phyloP scores from a whole-genome alignment of 257 asterid genomes.

The Penstemon barbatus region DNA sequence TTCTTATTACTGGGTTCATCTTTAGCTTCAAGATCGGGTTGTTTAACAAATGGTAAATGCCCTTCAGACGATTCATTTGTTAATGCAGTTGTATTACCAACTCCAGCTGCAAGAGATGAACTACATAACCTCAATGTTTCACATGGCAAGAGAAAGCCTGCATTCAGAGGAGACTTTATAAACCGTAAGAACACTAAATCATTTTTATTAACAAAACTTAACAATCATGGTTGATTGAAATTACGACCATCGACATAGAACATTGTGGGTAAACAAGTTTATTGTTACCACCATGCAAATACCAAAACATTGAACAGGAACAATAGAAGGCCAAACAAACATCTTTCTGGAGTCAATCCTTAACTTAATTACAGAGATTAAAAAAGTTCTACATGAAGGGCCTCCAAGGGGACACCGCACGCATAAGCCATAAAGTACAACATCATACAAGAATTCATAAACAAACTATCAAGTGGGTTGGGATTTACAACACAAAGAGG shows the following conservation, averaged over 20 bases:
- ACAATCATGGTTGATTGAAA: not conserved
- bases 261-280: not conserved
- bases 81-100: slow-evolving; percentile 45
- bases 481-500: no score
- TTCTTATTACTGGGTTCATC: slow-evolving; percentile 23
- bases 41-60: slow-evolving; percentile 26
- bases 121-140: slow-evolving; percentile 29
- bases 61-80: slow-evolving; percentile 39
- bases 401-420: no score
- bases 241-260: not conserved
- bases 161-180: slow-evolving; percentile 4
- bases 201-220: not conserved
- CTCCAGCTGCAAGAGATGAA: slow-evolving; percentile 34
- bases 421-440: no score
- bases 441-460: no score
- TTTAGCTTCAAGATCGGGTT: slow-evolving; percentile 29
- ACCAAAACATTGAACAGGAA: not conserved
- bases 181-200: no score
- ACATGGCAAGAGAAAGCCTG: slow-evolving; percentile 39
- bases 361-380: not conserved
- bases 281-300: no score
- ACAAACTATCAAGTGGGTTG: no score
- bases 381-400: no score
- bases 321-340: not conserved
- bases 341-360: not conserved